Base-by-base conservation (phyloP, 2,329 filamentous ascomycete genomes). In the Curvularia sp. region DNA sequence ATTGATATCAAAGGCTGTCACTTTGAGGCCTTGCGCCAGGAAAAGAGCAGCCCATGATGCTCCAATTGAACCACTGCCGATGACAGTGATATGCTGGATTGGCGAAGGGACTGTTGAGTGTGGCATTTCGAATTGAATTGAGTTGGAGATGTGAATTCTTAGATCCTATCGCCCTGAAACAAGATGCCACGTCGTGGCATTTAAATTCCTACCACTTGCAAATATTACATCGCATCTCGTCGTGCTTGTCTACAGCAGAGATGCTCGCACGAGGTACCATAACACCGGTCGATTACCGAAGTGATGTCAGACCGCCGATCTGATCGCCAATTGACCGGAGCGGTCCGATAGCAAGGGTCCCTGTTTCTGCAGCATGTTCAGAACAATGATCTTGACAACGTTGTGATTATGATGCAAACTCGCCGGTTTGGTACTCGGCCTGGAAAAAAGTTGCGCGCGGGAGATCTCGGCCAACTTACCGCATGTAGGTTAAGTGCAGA, bases 41-140 rank as follows among this genome's bases (percentile, higher is more conserved):
- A 79, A 80, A 0, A 80, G 67, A 9, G 75, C 76, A 1, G 78
- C 75, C 79, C 80, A 82, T 10, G 74, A 77, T 18, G 78, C 74
- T 15, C 78, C 78, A 18, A 80, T 80, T 13, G 75, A 69, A 5
- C 78, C 77, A 27, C 70, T 74, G 9, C 77, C 78, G 41, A 79
- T 73, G 4, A 79, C 67, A 45, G 66, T 67, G n/a, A 75, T 63
- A 6, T 59, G 50, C 21, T 55, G 52, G 8, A 61, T 56, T 4
- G 52, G 43, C 15, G 13, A n/a, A 30, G 43, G 21, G 27, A 13
- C 12, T 32, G 43, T 32, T 46, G 43, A 32, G 27, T 30, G 43
- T 46, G 27, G 27, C 43, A 46, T 46, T 13, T 19, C 32, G 25
- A 28, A 46, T 12, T 5, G 25, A 5, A 15, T 5, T 21, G 18